phyloP scores from a whole-genome alignment of 768 basidiomycete species.

The Lentinula guzmanii region DNA sequence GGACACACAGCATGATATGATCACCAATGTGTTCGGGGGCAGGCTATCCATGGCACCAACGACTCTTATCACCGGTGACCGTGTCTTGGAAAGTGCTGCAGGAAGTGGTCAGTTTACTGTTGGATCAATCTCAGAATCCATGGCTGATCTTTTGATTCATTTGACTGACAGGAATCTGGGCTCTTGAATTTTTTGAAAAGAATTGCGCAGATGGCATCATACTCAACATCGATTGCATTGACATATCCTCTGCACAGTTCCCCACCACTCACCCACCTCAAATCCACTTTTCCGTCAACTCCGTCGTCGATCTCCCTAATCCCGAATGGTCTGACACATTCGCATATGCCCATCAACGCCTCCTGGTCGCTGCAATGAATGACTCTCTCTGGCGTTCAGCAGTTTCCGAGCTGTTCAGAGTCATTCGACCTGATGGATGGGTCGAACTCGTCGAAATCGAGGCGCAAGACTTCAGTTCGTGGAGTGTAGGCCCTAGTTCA shows the following conservation, averaged over 20 bases:
- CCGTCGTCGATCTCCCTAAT: background rate
- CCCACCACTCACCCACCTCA: background rate
- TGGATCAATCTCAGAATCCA: background rate
- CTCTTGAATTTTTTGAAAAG: background rate
- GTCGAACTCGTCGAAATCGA: background rate
- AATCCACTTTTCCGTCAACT: background rate
- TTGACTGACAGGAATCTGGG: background rate
- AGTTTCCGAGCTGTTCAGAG: background rate
- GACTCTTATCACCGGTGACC: background rate
- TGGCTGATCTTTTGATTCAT: background rate
- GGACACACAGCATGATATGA: background rate
- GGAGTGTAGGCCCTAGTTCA: background rate
- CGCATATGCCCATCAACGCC: background rate
- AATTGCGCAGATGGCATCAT: background rate
- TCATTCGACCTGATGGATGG: background rate
- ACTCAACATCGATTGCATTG: background rate
- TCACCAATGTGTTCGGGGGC: background rate
- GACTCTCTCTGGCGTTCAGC: background rate
- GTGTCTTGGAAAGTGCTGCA: background rate
- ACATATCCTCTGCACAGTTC: background rate
- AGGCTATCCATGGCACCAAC: background rate
- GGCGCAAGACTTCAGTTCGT: background rate
- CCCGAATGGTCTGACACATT: background rate
- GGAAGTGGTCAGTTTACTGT: background rate
- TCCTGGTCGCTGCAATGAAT: background rate